Evolutionary conservation across 2,329 filamentous ascomycete genomes (phyloP), one percentile per base, ranked within the genome.

Genomic region (Trichoderma oligosporum): DNA sequence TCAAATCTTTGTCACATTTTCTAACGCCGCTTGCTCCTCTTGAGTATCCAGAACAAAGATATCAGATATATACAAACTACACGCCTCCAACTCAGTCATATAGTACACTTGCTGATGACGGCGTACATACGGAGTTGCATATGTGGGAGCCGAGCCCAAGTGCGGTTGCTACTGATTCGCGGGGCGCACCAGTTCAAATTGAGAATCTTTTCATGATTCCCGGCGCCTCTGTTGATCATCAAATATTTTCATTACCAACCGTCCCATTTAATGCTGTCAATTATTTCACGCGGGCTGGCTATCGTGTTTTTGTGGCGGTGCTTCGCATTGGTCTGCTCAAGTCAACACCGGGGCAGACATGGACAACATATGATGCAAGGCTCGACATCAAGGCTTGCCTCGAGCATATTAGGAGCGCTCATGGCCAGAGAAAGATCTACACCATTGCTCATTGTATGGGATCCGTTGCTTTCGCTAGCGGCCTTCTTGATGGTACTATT

Each of bases 381-480:
- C 76, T 82, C 4, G 84, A 87, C 65, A 74, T 87, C 41, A 74
- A 70, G 44, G 83, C 83, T 3, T 80, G 77, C 33, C 68, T 85
- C 8, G 72, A 81, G 59, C 73, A 74, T 61, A 81, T 86, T 54
- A 78, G 82, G 5, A 57, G 70, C 29, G 54, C 69, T 1, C 72
- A 71, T 60, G 64, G 69, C 11, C 60, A 63, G 0, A 54, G 67
- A 20, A 76, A 74, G 48, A 70, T 83, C 33, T 86, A 87, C 67
- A 77, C 77, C 3, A 75, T 87, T 33, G 76, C 79, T 1, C 84
- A 87, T 69, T 87, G 84, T 68, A 82, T 85, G 76, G 84, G 84
- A 24, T 80, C 81, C 41, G 82, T 86, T 0, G 81, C 83, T 1
- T 76, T 82, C 53, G 71, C 80, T 0, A 71, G 76, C 4, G 84